Percentiles rank a stretch among this genome's conserved stretches.
These are phyloP conservation scores for Fusarium lyarnte DNA, from an alignment of 2,329 filamentous ascomycete genomes.

Conservation along the genomic window DNA sequence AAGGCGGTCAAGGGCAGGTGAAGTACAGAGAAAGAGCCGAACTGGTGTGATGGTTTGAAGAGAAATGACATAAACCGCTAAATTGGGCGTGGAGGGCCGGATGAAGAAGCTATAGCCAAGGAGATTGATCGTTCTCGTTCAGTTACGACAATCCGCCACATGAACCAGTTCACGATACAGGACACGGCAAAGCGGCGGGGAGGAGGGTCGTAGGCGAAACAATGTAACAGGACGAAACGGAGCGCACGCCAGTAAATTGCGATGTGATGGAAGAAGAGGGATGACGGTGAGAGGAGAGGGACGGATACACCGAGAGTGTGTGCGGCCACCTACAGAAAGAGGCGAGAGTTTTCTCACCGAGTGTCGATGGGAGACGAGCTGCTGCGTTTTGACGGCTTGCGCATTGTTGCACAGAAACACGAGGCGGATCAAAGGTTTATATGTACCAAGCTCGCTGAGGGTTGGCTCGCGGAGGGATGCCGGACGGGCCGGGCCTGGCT, in stretches of 20 bases:
- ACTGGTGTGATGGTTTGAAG: background rate
- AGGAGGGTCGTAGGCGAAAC: background rate
- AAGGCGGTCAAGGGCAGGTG: conserved; percentile 18
- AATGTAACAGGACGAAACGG: background rate
- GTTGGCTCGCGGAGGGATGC: conserved; percentile 15
- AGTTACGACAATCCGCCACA: background rate
- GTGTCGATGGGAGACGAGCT: conserved; percentile 18
- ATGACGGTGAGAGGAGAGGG: conserved; percentile 8
- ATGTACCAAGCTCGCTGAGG: conserved; percentile 11
- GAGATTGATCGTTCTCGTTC: conserved; percentile 20
- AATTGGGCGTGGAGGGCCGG: background rate
- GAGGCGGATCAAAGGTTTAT: conserved; percentile 31
- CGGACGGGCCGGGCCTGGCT: conserved; percentile 35
- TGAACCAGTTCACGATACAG: background rate
- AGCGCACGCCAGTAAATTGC: background rate
- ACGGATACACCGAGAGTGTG: background rate
- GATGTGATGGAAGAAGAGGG: background rate
- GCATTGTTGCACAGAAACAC: conserved; percentile 12
- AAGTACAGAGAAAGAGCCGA: conserved; percentile 2
- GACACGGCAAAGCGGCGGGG: background rate
- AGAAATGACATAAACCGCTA: background rate
- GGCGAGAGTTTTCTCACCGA: conserved; percentile 33
- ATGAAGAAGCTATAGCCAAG: conserved; percentile 20
- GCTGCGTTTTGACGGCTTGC: conserved; percentile 28
- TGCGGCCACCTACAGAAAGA: conserved; percentile 29